A percentile compares a stretch with the other conserved stretches of the same genome.
Evolutionary conservation across 2,329 filamentous ascomycete species (phyloP).

Genomic region (Calycina herbarum): DNA sequence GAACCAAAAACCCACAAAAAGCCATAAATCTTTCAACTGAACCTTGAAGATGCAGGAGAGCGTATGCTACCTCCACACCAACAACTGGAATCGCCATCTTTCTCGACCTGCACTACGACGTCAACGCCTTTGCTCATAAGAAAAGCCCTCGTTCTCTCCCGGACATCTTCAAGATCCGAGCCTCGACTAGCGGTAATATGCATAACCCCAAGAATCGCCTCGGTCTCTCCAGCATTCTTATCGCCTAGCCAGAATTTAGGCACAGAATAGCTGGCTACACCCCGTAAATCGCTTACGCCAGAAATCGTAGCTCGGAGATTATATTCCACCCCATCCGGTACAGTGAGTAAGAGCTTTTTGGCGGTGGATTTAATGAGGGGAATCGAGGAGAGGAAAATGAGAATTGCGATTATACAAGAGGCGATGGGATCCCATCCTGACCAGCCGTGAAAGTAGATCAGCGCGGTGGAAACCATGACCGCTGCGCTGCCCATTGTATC

Average conservation of each 20-base stretch:
- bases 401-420: conserved; percentile 86
- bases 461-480: conserved; percentile 85
- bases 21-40: neutral
- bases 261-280: conserved; percentile 81
- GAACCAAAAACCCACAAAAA: neutral
- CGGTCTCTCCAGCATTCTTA: conserved; percentile 43
- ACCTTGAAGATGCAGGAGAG: conserved; percentile 7
- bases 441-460: conserved; percentile 88
- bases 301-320: conserved; percentile 81
- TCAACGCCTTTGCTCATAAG: conserved; percentile 72
- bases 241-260: conserved; percentile 95
- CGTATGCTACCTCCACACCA: conserved; percentile 51
- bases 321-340: conserved; percentile 86
- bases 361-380: conserved; percentile 86
- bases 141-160: conserved; percentile 72
- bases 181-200: conserved; percentile 76
- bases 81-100: conserved; percentile 70
- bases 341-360: conserved; percentile 76
- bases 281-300: conserved; percentile 77
- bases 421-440: conserved; percentile 92
- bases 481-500: conserved; percentile 93
- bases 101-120: conserved; percentile 83
- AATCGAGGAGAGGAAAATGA: conserved; percentile 90
- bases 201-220: conserved; percentile 75
- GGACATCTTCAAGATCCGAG: conserved; percentile 78